phyloP scores from a whole-genome alignment of 306 rosid species.

The Fagus crenata region DNA sequence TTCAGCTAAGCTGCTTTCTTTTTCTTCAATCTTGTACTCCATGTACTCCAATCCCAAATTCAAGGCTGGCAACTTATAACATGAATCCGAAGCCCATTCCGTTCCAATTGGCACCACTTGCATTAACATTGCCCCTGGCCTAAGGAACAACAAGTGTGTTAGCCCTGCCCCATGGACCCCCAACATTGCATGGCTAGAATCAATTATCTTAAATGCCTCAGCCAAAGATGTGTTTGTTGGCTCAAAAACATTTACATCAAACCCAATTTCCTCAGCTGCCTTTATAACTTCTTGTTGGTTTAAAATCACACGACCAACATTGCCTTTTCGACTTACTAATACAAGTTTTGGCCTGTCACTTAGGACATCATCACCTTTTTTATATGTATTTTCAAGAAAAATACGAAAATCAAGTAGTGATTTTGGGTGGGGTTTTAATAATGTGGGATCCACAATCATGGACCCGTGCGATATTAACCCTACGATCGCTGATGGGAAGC shows the following conservation, averaged over 20 bases:
- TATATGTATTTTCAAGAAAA: conserved; percentile 26
- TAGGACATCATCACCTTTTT: background rate
- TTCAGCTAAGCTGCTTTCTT: conserved; percentile 36
- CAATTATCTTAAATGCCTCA: conserved; percentile 16
- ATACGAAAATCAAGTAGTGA: conserved; percentile 31
- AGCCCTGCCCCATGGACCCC: conserved; percentile 61
- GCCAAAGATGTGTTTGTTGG: conserved; percentile 19
- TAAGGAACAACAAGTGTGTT: conserved; percentile 43
- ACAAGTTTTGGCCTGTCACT: conserved; percentile 15
- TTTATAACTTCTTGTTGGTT: conserved; percentile 26
- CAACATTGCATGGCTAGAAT: conserved; percentile 39
- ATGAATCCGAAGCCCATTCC: conserved; percentile 34
- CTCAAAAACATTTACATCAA: conserved; percentile 37
- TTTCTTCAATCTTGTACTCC: conserved; percentile 32
- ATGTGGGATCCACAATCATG: conserved; percentile 34
- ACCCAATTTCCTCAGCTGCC: conserved; percentile 36
- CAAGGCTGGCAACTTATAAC: conserved; percentile 23
- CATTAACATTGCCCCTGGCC: conserved; percentile 32
- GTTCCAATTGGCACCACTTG: conserved; percentile 57
- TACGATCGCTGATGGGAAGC: conserved; percentile 37
- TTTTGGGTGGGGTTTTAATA: conserved; percentile 34
- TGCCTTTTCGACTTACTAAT: conserved; percentile 16
- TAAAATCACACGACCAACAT: conserved; percentile 25
- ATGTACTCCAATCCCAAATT: conserved; percentile 35
- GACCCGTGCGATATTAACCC: conserved; percentile 52